Base-by-base conservation (phyloP, 495 filamentous ascomycete species). In the Penicillium odoratum region DNA sequence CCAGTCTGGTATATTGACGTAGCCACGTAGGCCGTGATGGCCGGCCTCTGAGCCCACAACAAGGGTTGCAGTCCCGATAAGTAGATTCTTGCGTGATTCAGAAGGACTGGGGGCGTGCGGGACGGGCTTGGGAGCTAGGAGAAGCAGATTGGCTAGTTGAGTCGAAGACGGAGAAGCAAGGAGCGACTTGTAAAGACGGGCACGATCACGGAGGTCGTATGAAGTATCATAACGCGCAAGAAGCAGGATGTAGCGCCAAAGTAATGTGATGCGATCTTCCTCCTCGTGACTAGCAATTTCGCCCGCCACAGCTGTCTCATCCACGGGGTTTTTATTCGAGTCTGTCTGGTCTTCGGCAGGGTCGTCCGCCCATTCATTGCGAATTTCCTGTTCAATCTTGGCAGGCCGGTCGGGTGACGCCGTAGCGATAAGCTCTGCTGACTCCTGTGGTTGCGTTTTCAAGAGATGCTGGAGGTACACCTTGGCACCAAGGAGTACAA, bases 101-200 rank as follows among this genome's bases (percentile, higher is more conserved):
- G 88, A 92, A 4, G 94, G 93, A 55, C 88, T 93, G 0, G 91
- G 90, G 0, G 88, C 83, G 47, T 94, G 88, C 1, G 94, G 94
- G 0, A 92, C 91, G 0, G 94, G 93, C 68, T 98, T 98, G 0
- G 94, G 94, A 3, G 94, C 94, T 0, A 97, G 81, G 0, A 98
- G 85, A 61, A 97, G 85, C 4, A 98, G 79, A 7, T 87, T 92
- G 15, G 94, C 94, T 15, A 98, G 83, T 66, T 97, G 91, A 0
- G 88, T 91, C 7, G 82, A 85, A 5, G 81, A 79, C 0, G 93
- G 90, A 10, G 83, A 83, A 21, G 83, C 81, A 1, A 98, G 83
- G 4, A 98, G 82, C 2, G 88, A 84, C 60, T 90, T 92, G 74
- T 96, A 97, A 29, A 97, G 75, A 7, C 94, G 83, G 2, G 92